These are phyloP conservation scores for Metschnikowia bowlesiae DNA, from an alignment of 805 yeast genomes.

Conservation along the genomic window DNA sequence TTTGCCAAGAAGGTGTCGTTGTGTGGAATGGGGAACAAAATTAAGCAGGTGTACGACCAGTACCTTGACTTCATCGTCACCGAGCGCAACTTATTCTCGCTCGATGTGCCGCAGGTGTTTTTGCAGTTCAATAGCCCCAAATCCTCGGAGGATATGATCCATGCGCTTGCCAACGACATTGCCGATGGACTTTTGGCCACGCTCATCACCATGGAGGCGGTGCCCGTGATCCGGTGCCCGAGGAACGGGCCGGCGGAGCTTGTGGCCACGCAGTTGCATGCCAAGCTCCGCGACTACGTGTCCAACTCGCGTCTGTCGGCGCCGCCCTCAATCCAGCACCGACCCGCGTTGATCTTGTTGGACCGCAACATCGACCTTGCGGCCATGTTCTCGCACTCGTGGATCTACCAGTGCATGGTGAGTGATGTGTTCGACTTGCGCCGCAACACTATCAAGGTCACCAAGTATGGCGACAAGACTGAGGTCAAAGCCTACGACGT, in stretches of 20 bases:
- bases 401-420: conserved; percentile 97
- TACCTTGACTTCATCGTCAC: conserved; percentile 88
- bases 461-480: conserved; percentile 25
- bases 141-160: conserved; percentile 73
- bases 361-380: conserved; percentile 90
- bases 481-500: conserved; percentile 67
- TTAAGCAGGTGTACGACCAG: conserved; percentile 91
- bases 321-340: conserved; percentile 36
- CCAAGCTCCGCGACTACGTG: conserved; percentile 78
- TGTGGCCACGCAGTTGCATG: conserved; percentile 82
- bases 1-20: conserved; percentile 79
- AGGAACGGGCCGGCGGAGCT: conserved; percentile 94
- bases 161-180: conserved; percentile 58
- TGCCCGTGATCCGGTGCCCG: conserved; percentile 90
- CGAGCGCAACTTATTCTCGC: conserved; percentile 83
- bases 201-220: conserved; percentile 67
- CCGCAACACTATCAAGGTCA: conserved; percentile 74
- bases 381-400: conserved; percentile 93
- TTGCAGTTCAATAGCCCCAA: conserved; percentile 64
- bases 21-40: conserved; percentile 63
- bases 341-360: conserved; percentile 74
- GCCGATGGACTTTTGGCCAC: conserved; percentile 79
- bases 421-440: conserved; percentile 83
- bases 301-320: conserved; percentile 50
- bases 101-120: conserved; percentile 66